Evolutionary conservation across 148 eudicot species (phyloP).

Genomic region (Rhododendron ferrugineum): DNA sequence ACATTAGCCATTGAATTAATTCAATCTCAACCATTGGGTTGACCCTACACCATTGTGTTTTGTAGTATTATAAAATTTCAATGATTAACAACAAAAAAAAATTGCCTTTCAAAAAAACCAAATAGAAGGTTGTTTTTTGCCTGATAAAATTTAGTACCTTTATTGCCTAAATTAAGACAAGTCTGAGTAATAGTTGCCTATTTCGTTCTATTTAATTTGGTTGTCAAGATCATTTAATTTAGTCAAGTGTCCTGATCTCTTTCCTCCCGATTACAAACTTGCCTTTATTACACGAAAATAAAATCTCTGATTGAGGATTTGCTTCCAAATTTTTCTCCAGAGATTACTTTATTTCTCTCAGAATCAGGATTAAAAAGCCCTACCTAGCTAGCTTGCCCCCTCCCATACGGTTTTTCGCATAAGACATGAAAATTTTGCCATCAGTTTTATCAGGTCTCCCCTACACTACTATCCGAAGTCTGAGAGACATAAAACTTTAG

Average conservation of each 20-base stretch:
- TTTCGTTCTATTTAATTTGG: neutral
- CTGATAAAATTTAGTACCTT: neutral
- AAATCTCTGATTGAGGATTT: conserved; percentile 2
- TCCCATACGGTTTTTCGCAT: neutral
- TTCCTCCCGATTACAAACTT: neutral
- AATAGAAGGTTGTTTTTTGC: neutral
- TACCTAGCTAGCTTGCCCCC: neutral
- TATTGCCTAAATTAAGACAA: neutral
- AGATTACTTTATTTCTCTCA: neutral
- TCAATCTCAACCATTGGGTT: no score
- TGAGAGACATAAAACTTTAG: neutral
- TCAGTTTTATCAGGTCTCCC: neutral
- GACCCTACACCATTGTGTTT: no score
- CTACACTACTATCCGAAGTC: neutral
- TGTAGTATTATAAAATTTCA: no score
- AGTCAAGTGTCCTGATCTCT: neutral
- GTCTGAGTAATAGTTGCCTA: neutral
- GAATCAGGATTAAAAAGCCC: neutral
- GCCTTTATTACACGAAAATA: neutral
- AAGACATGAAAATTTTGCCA: neutral
- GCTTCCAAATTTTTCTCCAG: neutral
- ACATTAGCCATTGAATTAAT: no score
- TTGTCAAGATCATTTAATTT: neutral
- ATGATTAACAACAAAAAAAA: no score
- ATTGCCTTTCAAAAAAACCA: neutral